These are phyloP conservation scores for Mycena haematopus DNA, from an alignment of 768 basidiomycete genomes.

Conservation along the genomic window DNA sequence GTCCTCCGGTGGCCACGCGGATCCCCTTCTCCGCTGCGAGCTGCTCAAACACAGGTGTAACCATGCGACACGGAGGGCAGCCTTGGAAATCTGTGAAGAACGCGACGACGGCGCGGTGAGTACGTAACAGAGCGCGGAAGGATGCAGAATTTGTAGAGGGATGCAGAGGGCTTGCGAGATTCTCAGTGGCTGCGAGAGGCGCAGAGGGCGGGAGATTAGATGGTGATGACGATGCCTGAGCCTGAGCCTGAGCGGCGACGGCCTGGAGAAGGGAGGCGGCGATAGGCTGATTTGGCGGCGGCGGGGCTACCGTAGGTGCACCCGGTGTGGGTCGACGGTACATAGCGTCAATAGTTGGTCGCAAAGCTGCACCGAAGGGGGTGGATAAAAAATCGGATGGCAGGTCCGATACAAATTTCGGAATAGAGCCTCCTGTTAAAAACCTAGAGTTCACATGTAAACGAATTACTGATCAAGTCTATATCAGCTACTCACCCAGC, in stretches of 20 bases:
- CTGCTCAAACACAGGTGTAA: constrained; percentile 83
- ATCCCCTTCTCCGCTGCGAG: constrained; percentile 69
- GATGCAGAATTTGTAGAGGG: constrained; percentile 77
- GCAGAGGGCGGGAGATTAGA: constrained; percentile 28
- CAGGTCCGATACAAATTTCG: constrained; percentile 77
- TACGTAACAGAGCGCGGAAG: constrained; percentile 66
- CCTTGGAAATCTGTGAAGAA: constrained; percentile 79
- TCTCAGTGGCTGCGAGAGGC: constrained; percentile 48
- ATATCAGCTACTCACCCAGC: constrained; percentile 48
- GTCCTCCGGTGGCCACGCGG: constrained; percentile 41
- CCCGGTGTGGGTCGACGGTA: constrained; percentile 65
- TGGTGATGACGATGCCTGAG: constrained; percentile 29
- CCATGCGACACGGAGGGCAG: constrained; percentile 83
- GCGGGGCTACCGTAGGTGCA: constrained; percentile 38
- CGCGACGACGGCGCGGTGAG: constrained; percentile 75
- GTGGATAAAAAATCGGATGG: constrained; percentile 88
- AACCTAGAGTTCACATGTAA: constrained; percentile 47
- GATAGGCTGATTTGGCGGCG: constrained; percentile 54
- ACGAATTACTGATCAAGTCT: too few species aligned
- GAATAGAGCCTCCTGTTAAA: constrained; percentile 83
- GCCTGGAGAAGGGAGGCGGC: constrained; percentile 62
- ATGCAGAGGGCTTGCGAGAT: constrained; percentile 69
- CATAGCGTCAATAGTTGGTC: constrained; percentile 93
- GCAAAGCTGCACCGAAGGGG: constrained; percentile 83
- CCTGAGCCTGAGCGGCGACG: constrained; percentile 58